Conservation (phyloP, 176 grass and related monocot genomes). For the Panicum miliaceum region DNA sequence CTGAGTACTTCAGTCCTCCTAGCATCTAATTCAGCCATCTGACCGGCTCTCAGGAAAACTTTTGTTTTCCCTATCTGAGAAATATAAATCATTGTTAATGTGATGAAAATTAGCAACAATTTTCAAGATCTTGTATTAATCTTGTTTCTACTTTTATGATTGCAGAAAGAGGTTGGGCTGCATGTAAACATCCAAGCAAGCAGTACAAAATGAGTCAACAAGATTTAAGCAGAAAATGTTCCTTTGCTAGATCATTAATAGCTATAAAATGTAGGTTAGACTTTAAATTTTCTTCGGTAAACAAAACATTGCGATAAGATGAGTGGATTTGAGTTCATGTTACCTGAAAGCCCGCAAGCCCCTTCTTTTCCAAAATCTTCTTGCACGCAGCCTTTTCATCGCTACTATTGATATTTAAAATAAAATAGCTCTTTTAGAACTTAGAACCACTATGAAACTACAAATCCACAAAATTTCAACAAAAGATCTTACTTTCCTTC, state of each 20-base stretch:
- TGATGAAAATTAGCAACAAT: conserved; percentile 30
- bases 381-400: conserved; percentile 93
- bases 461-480: conserved; percentile 24
- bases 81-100: conserved; percentile 39
- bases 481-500: conserved; percentile 82
- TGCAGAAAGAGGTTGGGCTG: background rate
- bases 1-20: conserved; percentile 95
- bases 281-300: background rate
- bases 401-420: conserved; percentile 56
- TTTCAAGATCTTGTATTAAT: conserved; percentile 10
- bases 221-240: background rate
- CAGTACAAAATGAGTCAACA: background rate
- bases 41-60: conserved; percentile 98
- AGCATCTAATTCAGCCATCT: conserved; percentile 99
- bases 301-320: conserved; percentile 10
- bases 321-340: conserved; percentile 32
- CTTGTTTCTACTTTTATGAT: background rate
- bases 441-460: conserved; percentile 25
- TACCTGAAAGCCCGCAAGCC: conserved; percentile 92
- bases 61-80: conserved; percentile 98
- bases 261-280: conserved; percentile 12
- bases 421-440: conserved; percentile 21
- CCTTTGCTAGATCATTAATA: conserved; percentile 26
- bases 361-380: conserved; percentile 95
- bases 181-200: conserved; percentile 33